phyloP scores from a whole-genome alignment of 1,139 yeast species.

The Debaryomyces robertsiae region DNA sequence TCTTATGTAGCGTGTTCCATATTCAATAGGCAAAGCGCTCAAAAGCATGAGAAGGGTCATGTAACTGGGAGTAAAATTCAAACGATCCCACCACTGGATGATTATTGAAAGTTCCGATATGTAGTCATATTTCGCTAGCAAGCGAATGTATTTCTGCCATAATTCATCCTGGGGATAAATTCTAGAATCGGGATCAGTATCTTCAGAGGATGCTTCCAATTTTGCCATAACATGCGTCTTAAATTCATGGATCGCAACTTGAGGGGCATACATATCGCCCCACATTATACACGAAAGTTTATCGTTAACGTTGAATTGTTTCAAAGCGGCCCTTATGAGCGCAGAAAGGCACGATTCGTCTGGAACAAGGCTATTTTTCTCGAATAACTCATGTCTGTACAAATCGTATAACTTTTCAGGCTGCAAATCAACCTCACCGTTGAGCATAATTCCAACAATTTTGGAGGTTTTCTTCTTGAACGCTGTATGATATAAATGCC shows the following conservation, averaged over 20 bases:
- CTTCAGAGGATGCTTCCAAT: slow-evolving; percentile 23
- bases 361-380: slow-evolving; percentile 23
- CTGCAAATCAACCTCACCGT: slow-evolving; percentile 47
- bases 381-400: slow-evolving; percentile 30
- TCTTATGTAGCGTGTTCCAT: slow-evolving; percentile 39
- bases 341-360: slow-evolving; percentile 45
- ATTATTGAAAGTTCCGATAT: slow-evolving; percentile 52
- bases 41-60: slow-evolving; percentile 39
- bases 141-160: slow-evolving; percentile 54
- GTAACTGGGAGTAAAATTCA: slow-evolving; percentile 49
- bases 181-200: slow-evolving; percentile 23
- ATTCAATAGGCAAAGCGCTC: slow-evolving; percentile 42
- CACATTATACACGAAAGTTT: slow-evolving; percentile 31
- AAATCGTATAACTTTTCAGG: slow-evolving; percentile 39
- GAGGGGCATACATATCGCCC: slow-evolving; percentile 58
- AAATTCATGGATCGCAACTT: slow-evolving; percentile 62
- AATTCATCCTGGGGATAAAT: slow-evolving; percentile 50
- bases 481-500: slow-evolving; percentile 23
- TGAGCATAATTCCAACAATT: slow-evolving; percentile 39
- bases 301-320: slow-evolving; percentile 18
- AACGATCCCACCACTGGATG: slow-evolving; percentile 60
- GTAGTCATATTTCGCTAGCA: slow-evolving; percentile 52
- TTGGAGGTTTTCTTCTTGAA: slow-evolving; percentile 27
- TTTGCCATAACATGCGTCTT: slow-evolving; percentile 34
- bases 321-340: slow-evolving; percentile 41